Evolutionary conservation across 306 rosid genomes (phyloP).

Genomic region (Leucaena leucocephala): DNA sequence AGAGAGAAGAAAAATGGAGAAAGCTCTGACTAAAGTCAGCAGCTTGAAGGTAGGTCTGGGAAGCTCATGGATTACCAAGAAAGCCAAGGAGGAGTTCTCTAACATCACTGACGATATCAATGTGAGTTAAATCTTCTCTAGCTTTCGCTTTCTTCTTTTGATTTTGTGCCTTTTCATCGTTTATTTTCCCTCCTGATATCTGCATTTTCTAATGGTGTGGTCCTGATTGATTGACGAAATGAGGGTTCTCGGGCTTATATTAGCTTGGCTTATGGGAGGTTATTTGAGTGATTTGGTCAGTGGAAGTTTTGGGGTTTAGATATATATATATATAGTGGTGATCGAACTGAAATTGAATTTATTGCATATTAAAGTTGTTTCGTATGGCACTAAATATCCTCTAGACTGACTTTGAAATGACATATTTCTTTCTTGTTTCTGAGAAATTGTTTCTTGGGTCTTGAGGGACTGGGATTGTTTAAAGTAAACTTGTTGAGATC

Average conservation of each 20-base stretch:
- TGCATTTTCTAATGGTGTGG: conserved; percentile 17
- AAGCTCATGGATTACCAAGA: conserved; percentile 83
- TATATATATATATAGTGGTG: not conserved
- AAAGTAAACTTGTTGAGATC: not conserved
- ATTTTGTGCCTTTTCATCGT: not conserved
- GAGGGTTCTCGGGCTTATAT: conserved; percentile 37
- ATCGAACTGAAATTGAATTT: not conserved
- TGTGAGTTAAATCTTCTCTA: conserved; percentile 49
- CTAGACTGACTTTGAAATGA: not conserved
- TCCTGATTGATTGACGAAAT: conserved; percentile 37
- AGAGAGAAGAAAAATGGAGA: conserved; percentile 61
- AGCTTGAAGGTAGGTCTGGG: conserved; percentile 83
- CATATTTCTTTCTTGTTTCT: not conserved
- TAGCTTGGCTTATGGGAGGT: not conserved
- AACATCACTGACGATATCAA: conserved; percentile 74
- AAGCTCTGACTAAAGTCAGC: conserved; percentile 78
- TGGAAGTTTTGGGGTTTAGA: not conserved
- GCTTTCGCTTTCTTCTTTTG: conserved; percentile 22
- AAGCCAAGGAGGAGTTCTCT: conserved; percentile 87
- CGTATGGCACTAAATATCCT: not conserved
- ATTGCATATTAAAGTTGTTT: not conserved
- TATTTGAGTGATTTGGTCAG: not conserved
- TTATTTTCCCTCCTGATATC: not conserved
- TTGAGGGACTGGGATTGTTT: not conserved
- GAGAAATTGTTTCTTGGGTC: not conserved